These are phyloP conservation scores for Plasmodium knowlesi DNA, from an alignment of 169 alveolate genomes.

Conservation along the genomic window DNA sequence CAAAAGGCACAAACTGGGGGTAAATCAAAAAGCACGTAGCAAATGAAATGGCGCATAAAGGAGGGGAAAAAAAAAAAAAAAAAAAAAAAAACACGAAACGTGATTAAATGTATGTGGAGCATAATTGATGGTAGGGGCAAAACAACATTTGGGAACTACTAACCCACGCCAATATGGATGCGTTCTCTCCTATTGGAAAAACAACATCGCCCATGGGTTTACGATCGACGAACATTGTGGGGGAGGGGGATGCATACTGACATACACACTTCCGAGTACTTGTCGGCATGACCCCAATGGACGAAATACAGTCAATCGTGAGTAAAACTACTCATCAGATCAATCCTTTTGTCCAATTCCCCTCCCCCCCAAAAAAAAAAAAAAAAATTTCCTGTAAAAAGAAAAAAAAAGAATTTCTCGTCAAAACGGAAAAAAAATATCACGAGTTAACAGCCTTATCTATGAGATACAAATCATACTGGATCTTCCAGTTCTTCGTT, in stretches of 20 bases:
- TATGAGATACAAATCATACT: slow-evolving; percentile 81
- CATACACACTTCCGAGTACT: background rate
- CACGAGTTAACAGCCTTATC: slow-evolving; percentile 81
- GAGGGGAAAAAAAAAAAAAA: background rate
- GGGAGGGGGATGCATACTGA: background rate
- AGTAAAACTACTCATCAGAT: background rate
- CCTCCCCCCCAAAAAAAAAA: background rate
- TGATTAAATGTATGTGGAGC: background rate
- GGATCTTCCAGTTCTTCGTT: slow-evolving; percentile 82
- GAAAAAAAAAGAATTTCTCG: too few species aligned
- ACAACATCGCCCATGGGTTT: background rate
- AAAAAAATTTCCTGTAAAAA: too few species aligned
- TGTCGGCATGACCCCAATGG: background rate
- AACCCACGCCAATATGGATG: too few species aligned
- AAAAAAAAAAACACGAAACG: background rate
- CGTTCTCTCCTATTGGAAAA: too few species aligned
- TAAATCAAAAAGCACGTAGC: background rate
- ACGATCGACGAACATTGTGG: background rate
- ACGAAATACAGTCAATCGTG: background rate
- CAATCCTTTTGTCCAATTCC: background rate
- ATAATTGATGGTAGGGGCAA: background rate
- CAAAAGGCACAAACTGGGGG: background rate
- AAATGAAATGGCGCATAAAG: background rate
- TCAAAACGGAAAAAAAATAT: background rate
- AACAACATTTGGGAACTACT: background rate